Evolutionary conservation across 1,284 basidiomycete genomes (phyloP), one percentile per base, ranked within the genome.

Genomic region (Microbotryum intermedium): DNA sequence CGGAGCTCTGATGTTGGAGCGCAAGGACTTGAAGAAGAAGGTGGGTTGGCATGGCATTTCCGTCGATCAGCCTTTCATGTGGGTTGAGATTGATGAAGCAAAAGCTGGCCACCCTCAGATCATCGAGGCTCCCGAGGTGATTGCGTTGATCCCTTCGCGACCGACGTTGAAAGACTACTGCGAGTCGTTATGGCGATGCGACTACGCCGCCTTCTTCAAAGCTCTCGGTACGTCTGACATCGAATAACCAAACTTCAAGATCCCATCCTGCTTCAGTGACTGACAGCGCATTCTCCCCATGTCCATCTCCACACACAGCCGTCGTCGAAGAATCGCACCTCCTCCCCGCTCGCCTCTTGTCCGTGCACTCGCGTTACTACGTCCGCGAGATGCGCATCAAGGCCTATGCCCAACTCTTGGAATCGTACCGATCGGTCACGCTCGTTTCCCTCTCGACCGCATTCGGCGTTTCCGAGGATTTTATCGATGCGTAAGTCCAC

Each of bases 301-400:
- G 21, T 18, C 16, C 39, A 42, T 26, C 26, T 29, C 8, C 7
- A 18, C 13, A 42, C 26, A 44, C 64, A 87, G 90, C 91, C 23
- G 86, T 86, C 7, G 84, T 97, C 50, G 92, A 97, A 76, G 85
- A 92, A 77, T 82, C 82, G 0, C 84, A 89, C 72, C 84, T 97
- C 61, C 78, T 93, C 23, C 86, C 91, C 11, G 94, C 89, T 20
- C 86, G 90, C 28, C 77, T 92, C 50, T 82, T 97, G 49, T 82
- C 85, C 7, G 87, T 87, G 0, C 95, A 98, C 72, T 83, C 90
- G 1, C 83, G 89, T 4, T 97, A 81, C 79, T 97, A 95, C 74
- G 83, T 94, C 23, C 85, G 93, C 54, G 95, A 97, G 76, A 93
- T 97, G 88, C 85, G 94, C 48, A 93, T 98, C 71, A 85, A 90